phyloP scores from a whole-genome alignment of 805 yeast species.

The Debaryomyces tyrocola region DNA sequence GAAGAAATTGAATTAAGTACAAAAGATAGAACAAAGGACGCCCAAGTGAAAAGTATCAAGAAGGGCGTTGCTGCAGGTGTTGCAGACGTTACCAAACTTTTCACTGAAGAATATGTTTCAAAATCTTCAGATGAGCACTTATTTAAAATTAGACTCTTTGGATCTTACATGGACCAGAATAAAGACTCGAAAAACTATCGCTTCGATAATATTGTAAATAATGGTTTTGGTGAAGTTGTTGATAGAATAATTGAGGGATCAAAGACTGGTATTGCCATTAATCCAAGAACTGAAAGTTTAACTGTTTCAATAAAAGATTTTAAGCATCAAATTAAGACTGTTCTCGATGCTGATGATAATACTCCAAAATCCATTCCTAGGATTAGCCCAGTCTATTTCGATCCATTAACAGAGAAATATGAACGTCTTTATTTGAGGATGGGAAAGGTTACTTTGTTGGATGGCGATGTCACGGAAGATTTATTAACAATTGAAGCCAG shows the following conservation, averaged over 20 bases:
- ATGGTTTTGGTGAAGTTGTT: constrained; percentile 88
- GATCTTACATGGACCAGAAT: constrained; percentile 57
- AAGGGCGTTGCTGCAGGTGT: constrained; percentile 90
- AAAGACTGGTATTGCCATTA: constrained; percentile 72
- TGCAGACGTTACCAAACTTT: constrained; percentile 76
- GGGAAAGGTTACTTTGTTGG: constrained; percentile 46
- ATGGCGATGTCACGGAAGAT: constrained; percentile 29
- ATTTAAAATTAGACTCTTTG: constrained; percentile 68
- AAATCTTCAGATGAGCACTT: constrained; percentile 66
- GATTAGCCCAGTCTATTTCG: constrained; percentile 63
- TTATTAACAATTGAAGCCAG: constrained; percentile 55
- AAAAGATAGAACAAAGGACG: constrained; percentile 25
- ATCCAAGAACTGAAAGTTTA: constrained; percentile 75
- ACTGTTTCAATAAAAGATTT: constrained; percentile 74
- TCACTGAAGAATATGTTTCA: constrained; percentile 63
- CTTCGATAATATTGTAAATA: constrained; percentile 21
- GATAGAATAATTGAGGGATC: constrained; percentile 78
- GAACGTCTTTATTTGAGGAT: constrained; percentile 62
- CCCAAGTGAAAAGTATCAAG: constrained; percentile 48
- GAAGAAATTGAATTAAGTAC: constrained; percentile 57
- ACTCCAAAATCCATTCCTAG: constrained; percentile 51
- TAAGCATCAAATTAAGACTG: constrained; percentile 40
- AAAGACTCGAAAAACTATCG: constrained; percentile 17
- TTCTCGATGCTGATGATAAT: constrained; percentile 16
- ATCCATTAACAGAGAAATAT: constrained; percentile 57